These are phyloP conservation scores for Royoungia palumana DNA, from an alignment of 768 basidiomycete genomes.

Conservation along the genomic window DNA sequence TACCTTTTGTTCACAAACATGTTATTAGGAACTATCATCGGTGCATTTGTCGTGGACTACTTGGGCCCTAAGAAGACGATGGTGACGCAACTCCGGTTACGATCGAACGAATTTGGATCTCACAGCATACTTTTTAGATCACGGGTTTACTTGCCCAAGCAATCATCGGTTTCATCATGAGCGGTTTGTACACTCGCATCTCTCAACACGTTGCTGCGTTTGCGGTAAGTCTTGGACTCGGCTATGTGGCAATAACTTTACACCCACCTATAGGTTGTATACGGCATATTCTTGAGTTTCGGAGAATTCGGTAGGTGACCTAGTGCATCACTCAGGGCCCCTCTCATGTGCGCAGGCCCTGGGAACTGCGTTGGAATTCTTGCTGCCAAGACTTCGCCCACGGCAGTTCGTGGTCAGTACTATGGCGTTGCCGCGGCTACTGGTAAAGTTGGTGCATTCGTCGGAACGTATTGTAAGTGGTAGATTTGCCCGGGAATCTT, in stretches of 20 bases:
- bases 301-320: slow-evolving; percentile 69
- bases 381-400: slow-evolving; percentile 82
- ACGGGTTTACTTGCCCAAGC: slow-evolving; percentile 64
- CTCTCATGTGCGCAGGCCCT: slow-evolving; percentile 45
- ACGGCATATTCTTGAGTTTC: slow-evolving; percentile 87
- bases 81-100: slow-evolving; percentile 36
- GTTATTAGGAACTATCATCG: slow-evolving; percentile 52
- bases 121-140: slow-evolving; percentile 42
- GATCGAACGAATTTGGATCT: not conserved
- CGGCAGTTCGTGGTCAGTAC: slow-evolving; percentile 80
- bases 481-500: not conserved
- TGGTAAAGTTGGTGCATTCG: slow-evolving; percentile 82
- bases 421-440: slow-evolving; percentile 85
- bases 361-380: slow-evolving; percentile 85
- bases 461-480: slow-evolving; percentile 72
- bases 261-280: slow-evolving; percentile 54
- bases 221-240: slow-evolving; percentile 44
- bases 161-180: slow-evolving; percentile 85
- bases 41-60: slow-evolving; percentile 73
- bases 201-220: slow-evolving; percentile 68
- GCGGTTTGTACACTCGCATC: slow-evolving; percentile 68
- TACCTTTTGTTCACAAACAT: slow-evolving; percentile 5
- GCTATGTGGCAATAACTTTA: not conserved
- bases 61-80: slow-evolving; percentile 75
- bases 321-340: not conserved